These are phyloP conservation scores for thale cress (Arabidopsis thaliana) DNA, from an alignment of 345 rosid genomes.

Conservation along the genomic window TAIR10.1 NC_003076.8:3157501-3158000, in stretches of 20 bases:
- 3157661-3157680: slow-evolving; percentile 31
- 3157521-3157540: no score
- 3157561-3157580: background rate
- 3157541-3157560: background rate
- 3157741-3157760: slow-evolving; percentile 41
- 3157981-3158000: slow-evolving; percentile 59
- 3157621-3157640: slow-evolving; percentile 33
- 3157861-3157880: slow-evolving; percentile 36
- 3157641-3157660: slow-evolving; percentile 20
- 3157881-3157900: background rate
- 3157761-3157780: slow-evolving; percentile 4
- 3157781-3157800: slow-evolving; percentile 4
- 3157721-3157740: slow-evolving; percentile 28
- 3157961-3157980: slow-evolving; percentile 44
- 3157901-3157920: background rate
- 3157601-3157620: slow-evolving; percentile 23
- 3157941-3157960: slow-evolving; percentile 44
- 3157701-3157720: slow-evolving; percentile 43
- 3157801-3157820: slow-evolving; percentile 19
- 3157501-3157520: no score
- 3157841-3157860: background rate
- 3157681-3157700: slow-evolving; percentile 22
- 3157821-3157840: background rate
- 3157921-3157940: background rate
- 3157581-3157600: background rate